phyloP scores from a whole-genome alignment of 1,284 basidiomycete species.

The Trichosporon faecale region DNA sequence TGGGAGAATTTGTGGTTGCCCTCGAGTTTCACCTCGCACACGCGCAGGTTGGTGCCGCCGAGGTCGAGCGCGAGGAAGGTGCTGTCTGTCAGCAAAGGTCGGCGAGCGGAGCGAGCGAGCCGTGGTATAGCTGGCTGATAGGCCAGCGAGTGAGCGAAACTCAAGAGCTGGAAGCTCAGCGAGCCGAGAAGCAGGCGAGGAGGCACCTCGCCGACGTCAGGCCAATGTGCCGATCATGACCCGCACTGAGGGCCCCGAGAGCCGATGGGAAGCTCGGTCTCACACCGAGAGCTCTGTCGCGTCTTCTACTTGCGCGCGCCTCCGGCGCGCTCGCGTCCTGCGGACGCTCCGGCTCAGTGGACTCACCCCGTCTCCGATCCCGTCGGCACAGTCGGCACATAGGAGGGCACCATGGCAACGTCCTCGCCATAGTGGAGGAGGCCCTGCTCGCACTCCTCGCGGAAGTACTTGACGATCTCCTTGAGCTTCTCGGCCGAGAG shows the following conservation, averaged over 20 bases:
- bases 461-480: slow-evolving; percentile 71
- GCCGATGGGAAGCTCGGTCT: too few relatives aligned
- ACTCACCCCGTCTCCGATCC: slow-evolving; percentile 85
- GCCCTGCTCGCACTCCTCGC: slow-evolving; percentile 71
- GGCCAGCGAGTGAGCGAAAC: too few relatives aligned
- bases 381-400: slow-evolving; percentile 83
- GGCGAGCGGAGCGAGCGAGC: neutral
- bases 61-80: slow-evolving; percentile 92
- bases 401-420: slow-evolving; percentile 91
- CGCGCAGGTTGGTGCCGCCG: slow-evolving; percentile 93
- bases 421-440: slow-evolving; percentile 67
- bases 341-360: neutral
- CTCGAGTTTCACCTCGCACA: slow-evolving; percentile 85
- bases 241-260: too few relatives aligned
- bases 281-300: too few relatives aligned
- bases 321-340: too few relatives aligned
- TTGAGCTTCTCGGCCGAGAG: slow-evolving; percentile 63
- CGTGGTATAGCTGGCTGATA: too few relatives aligned
- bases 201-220: too few relatives aligned
- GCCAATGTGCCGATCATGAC: too few relatives aligned
- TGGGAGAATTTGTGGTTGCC: slow-evolving; percentile 85
- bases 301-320: too few relatives aligned
- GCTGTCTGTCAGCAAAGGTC: slow-evolving; percentile 52
- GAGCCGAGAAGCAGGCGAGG: too few relatives aligned
- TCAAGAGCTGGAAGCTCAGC: too few relatives aligned